These are phyloP conservation scores for Irpex lacteus DNA, from an alignment of 1,284 basidiomycete species.

Conservation along the genomic window DNA sequence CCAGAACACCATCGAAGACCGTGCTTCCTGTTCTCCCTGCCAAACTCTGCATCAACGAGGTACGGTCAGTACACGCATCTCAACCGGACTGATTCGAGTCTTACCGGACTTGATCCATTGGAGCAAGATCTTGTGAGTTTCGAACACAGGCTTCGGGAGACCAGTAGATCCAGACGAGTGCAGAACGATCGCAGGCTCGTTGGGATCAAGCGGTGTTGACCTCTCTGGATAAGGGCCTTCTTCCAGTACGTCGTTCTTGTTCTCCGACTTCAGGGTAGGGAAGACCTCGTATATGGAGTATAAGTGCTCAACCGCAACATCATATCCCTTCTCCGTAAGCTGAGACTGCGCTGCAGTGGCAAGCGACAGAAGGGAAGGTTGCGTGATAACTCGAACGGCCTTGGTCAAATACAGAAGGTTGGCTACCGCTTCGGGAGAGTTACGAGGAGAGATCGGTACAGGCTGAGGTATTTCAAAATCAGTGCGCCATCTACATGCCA, in stretches of 20 bases:
- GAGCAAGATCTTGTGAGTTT: slow-evolving; percentile 7
- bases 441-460: slow-evolving; percentile 13
- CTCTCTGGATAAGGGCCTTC: slow-evolving; percentile 7
- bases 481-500: background rate
- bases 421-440: slow-evolving; percentile 15
- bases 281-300: slow-evolving; percentile 14
- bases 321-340: slow-evolving; percentile 1
- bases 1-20: slow-evolving; percentile 4
- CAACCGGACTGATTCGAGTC: background rate
- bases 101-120: slow-evolving; percentile 5
- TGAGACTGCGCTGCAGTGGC: slow-evolving; percentile 2
- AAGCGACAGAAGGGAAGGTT: slow-evolving; percentile 8
- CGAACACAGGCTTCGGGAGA: slow-evolving; percentile 20
- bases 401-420: slow-evolving; percentile 13
- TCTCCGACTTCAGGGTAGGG: slow-evolving; percentile 6
- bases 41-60: background rate
- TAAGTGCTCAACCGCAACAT: slow-evolving; percentile 11
- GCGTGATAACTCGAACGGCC: slow-evolving; percentile 14
- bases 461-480: slow-evolving; percentile 19
- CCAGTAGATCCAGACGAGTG: slow-evolving; percentile 17
- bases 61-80: background rate
- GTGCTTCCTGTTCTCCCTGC: background rate
- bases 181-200: slow-evolving; percentile 9
- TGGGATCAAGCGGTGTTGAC: background rate
- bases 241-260: background rate